Percentiles rank a stretch among this genome's conserved stretches.
Conservation (phyloP, 495 filamentous ascomycete species). For the Tetracladium marchalianum region DNA sequence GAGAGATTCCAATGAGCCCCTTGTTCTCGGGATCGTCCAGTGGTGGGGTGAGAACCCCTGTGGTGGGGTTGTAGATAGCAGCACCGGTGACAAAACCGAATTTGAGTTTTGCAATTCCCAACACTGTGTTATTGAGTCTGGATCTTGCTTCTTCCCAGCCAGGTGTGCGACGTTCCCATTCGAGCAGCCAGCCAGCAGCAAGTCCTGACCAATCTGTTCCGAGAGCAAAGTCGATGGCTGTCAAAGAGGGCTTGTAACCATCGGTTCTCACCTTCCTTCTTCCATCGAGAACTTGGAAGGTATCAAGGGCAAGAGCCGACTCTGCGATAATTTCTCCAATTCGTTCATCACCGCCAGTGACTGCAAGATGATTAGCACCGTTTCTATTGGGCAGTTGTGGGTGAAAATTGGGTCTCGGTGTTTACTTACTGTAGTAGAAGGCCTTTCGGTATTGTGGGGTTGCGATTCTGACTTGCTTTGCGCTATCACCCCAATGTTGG, state of each 20-base stretch:
- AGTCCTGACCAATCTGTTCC: constrained; percentile 38
- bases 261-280: constrained; percentile 37
- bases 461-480: constrained; percentile 40
- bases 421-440: constrained; percentile 27
- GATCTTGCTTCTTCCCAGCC: constrained; percentile 30
- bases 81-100: constrained; percentile 38
- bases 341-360: constrained; percentile 36
- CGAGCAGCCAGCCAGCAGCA: constrained; percentile 35
- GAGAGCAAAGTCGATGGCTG: constrained; percentile 34
- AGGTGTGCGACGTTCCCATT: constrained; percentile 35
- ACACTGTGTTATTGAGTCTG: constrained; percentile 28
- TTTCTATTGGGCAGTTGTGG: too few species aligned
- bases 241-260: constrained; percentile 29
- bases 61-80: constrained; percentile 31
- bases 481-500: constrained; percentile 39
- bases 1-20: constrained; percentile 30
- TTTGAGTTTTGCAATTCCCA: constrained; percentile 31
- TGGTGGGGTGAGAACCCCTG: constrained; percentile 29
- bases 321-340: constrained; percentile 33
- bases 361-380: too few species aligned
- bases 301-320: constrained; percentile 29
- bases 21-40: constrained; percentile 29
- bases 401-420: too few species aligned
- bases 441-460: constrained; percentile 32
- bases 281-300: constrained; percentile 33